Base-by-base conservation (phyloP, 441 rosid species). In the Cnidoscolus chayamansa region DNA sequence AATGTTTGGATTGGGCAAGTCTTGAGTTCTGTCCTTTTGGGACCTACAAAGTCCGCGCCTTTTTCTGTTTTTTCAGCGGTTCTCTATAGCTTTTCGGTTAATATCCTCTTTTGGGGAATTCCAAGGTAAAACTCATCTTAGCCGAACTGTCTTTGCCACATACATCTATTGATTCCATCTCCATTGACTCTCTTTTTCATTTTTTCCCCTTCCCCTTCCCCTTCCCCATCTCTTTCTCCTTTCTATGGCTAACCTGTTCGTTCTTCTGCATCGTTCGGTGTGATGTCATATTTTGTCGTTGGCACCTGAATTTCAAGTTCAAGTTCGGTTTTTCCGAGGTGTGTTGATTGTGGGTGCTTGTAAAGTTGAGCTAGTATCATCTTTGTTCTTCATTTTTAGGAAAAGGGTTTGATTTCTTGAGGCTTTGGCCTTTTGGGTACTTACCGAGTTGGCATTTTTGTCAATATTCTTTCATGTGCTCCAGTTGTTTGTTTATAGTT, bases 121-220 rank as follows among this genome's bases (percentile, higher is more conserved):
- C 74, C 71, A 75, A 65, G 80, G 83, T 73, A 51, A 59, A 69
- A 74, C 81, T 72, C 72, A 69, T 77, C 74, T 75, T 68, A 67
- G 75, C 75, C 77, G 76, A 80, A 82, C 85, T 80, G 48, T 73
- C 74, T 81, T 76, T 74, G 53, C 65, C 43, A 60, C 49, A 43
- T 51, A 35, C 70, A 63, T 63, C 45, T 53, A 53, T 45, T 71
- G 51, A 76, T 77, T 57, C 73, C 56, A 20, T 68, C 79, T 55
- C 73, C 75, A 50, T 72, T 66, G 37, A 65, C 11, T 51, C 20
- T 9, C 32, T 25, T 25, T 25, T 25, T 25, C 25, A 25, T 20
- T 32, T 32, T 40, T n/a, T 13, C 1, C 7, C 49, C 32, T 59
- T n/a, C 16, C n/a, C 31, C 2, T 15, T 35, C 56, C 0, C 13